A percentile compares a stretch with the other conserved stretches of the same genome.
Conservation (phyloP, 2,329 filamentous ascomycete genomes). For the Chrysoporthe deuterocubensis region DNA sequence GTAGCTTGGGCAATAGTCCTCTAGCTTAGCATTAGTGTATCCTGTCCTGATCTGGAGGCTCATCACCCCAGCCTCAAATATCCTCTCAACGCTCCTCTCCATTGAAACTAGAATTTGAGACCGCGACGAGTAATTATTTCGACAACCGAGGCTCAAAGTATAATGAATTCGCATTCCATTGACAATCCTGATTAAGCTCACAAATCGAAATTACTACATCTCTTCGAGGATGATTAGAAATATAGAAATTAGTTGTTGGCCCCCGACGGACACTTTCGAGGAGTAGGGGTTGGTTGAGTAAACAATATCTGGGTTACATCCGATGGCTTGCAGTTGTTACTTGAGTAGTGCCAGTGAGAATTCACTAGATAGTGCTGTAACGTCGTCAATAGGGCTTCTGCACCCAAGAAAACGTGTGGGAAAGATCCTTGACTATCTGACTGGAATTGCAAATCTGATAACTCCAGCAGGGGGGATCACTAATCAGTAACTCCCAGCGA, state of each 20-base stretch:
- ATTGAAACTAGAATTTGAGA: neutral
- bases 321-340: neutral
- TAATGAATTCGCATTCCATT: neutral
- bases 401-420: neutral
- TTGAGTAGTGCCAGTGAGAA: neutral
- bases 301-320: neutral
- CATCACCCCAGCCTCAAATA: neutral
- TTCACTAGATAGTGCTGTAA: neutral
- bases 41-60: no score
- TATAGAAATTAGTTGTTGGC: neutral
- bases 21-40: no score
- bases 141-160: no score
- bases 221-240: neutral
- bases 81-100: neutral
- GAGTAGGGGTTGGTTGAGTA: neutral
- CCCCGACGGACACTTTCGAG: neutral
- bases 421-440: neutral
- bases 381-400: neutral
- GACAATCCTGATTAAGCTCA: neutral
- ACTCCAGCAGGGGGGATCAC: neutral
- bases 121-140: no score
- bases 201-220: neutral
- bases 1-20: no score
- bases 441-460: neutral
- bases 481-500: neutral